Base-by-base conservation (phyloP, 169 alveolate genomes). In the Cryptosporidium muris region DNA sequence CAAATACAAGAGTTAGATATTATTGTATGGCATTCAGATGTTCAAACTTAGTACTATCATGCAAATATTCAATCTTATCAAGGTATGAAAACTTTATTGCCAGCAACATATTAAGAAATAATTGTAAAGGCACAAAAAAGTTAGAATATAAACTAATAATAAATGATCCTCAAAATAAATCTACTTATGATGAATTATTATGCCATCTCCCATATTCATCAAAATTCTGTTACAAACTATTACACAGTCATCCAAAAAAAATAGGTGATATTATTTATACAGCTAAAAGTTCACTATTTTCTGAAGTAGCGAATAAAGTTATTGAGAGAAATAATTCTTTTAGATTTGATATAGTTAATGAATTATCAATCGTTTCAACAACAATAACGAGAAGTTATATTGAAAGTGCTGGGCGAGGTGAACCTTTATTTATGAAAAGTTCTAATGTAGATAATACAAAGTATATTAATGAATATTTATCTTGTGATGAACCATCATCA, bases 1-100 rank as follows among this genome's bases (percentile, higher is more conserved):
- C 96, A 25, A 93, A 93, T 65, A 90, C 91, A 49, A 81, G 96
- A 80, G 91, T 93, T 58, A 88, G 96, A 51, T 93, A 88, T 90
- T 93, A 93, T 89, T 89, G 91, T 65, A 80, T 93, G 40, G 92
- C 94, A 34, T 58, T 80, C n/a, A 6, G 38, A 4, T 16, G 3
- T 4, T 34, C 4, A 60, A 60, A 60, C 65, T 60, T 60, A 3
- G 54, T 9, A 9, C 1, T 12, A 49, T 49, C 12, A 49, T 9
- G 12, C 54, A 66, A 66, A 34, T 9, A 0, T 9, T 66, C 64
- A 52, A 48, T 66, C 36, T 74, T 58, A 12, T 6, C 54, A 3
- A 74, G 60, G 47, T 54, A 56, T n/a, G 8, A 42, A 25, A 45
- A 74, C 11, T 42, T 2, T 3, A 74, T 56, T 11, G 85, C 85